These are phyloP conservation scores for Paspalum notatum DNA, from an alignment of 176 grass and related monocot genomes.

Conservation along the genomic window DNA sequence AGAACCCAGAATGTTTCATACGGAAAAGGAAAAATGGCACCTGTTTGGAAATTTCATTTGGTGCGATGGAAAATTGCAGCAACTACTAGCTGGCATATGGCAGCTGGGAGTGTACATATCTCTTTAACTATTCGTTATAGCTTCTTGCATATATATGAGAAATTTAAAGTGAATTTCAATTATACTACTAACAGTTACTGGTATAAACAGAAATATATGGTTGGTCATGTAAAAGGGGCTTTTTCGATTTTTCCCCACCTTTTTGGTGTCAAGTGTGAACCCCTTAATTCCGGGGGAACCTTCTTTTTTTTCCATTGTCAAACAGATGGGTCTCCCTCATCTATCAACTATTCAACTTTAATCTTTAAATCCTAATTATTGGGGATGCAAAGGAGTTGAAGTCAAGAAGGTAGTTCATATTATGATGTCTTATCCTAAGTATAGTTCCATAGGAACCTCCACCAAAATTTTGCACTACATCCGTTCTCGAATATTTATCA, in stretches of 20 bases:
- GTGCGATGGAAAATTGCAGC: background rate
- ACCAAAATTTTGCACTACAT: no score
- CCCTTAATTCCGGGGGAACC: background rate
- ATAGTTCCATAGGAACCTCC: no score
- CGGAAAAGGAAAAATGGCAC: no score
- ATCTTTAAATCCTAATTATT: conserved; percentile 35
- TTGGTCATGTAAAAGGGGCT: background rate
- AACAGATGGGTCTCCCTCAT: background rate
- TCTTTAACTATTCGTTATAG: no score
- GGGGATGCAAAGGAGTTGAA: background rate
- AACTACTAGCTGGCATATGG: background rate
- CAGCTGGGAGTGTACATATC: no score
- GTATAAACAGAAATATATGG: background rate
- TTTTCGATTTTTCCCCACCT: background rate
- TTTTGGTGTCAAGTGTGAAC: conserved; percentile 33
- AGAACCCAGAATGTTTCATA: background rate
- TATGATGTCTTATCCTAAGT: background rate
- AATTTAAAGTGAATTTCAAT: background rate
- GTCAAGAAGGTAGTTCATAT: background rate
- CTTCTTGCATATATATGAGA: no score
- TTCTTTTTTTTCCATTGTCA: conserved; percentile 36
- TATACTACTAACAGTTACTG: background rate
- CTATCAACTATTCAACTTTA: background rate
- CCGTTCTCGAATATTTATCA: no score
- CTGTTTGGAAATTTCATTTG: background rate